A percentile compares a stretch with the other conserved stretches of the same genome.
Conservation (phyloP, 2,329 filamentous ascomycete species). For the Cladobotryum mycophilum region DNA sequence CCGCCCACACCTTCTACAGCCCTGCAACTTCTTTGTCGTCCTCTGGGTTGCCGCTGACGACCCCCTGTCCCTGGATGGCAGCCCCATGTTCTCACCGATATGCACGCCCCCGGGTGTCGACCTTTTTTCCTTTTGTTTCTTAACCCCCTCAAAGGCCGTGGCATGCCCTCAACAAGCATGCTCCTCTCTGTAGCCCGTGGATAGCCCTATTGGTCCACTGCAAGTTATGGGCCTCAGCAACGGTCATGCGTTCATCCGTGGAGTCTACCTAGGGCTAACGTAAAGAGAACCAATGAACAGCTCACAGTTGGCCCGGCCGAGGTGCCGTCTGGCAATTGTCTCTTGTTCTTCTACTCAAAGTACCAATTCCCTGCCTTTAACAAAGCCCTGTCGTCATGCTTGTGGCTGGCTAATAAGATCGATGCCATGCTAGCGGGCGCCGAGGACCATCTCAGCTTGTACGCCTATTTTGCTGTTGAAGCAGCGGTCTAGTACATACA, state of each 20-base stretch:
- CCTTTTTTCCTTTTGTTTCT: slow-evolving; percentile 3
- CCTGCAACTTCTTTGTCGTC: slow-evolving; percentile 10
- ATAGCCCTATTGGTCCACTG: slow-evolving; percentile 33
- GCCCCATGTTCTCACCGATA: slow-evolving; percentile 11
- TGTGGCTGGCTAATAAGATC: slow-evolving; percentile 8
- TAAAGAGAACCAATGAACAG: slow-evolving; percentile 38
- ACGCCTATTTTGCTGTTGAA: slow-evolving; percentile 1
- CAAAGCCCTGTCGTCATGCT: slow-evolving; percentile 4
- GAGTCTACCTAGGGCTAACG: slow-evolving; percentile 39
- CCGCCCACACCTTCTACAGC: slow-evolving; percentile 2
- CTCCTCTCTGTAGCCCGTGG: slow-evolving; percentile 1
- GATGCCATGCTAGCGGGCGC: slow-evolving; percentile 6
- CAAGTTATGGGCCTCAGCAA: slow-evolving; percentile 35
- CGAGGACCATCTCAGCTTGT: slow-evolving; percentile 4
- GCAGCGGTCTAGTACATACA: slow-evolving; percentile 4
- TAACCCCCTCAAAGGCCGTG: slow-evolving; percentile 2
- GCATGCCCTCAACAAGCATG: slow-evolving; percentile 9
- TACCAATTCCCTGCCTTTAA: neutral
- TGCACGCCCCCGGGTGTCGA: slow-evolving; percentile 12
- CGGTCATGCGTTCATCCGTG: slow-evolving; percentile 48
- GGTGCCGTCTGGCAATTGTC: slow-evolving; percentile 21
- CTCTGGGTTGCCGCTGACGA: slow-evolving; percentile 8
- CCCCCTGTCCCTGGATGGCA: slow-evolving; percentile 10
- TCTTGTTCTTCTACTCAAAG: neutral
- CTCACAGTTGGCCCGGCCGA: slow-evolving; percentile 34